Conservation (phyloP, 1,284 basidiomycete species). For the Flammula alnicola region DNA sequence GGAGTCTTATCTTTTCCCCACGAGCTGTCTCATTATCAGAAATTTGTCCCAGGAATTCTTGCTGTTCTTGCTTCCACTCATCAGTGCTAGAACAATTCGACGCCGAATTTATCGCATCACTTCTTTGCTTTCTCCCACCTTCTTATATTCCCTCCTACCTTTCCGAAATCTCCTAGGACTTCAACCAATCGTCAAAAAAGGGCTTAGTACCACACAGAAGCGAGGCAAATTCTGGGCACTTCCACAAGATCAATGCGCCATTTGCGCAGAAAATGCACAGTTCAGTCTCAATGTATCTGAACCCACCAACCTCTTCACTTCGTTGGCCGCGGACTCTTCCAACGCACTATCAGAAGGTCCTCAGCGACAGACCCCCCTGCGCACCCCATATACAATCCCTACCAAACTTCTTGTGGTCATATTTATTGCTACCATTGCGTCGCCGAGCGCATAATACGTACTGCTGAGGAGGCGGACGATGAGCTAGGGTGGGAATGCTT, state of each 20-base stretch:
- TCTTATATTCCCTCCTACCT: conserved; percentile 29
- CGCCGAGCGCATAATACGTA: conserved; percentile 77
- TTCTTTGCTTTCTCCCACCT: conserved; percentile 41
- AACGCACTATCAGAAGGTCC: conserved; percentile 20
- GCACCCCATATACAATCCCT: conserved; percentile 73
- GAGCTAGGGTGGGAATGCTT: conserved; percentile 79
- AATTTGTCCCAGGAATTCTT: conserved; percentile 83
- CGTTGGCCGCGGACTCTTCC: conserved; percentile 33
- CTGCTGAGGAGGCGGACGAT: conserved; percentile 64
- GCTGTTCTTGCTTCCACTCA: conserved; percentile 88
- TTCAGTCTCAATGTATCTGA: conserved; percentile 62
- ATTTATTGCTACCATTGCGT: conserved; percentile 90
- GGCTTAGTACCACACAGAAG: conserved; percentile 28
- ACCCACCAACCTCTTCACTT: conserved; percentile 52
- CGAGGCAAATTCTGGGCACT: conserved; percentile 69
- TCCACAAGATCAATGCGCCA: conserved; percentile 73
- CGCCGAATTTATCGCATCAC: conserved; percentile 55
- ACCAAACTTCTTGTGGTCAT: conserved; percentile 79
- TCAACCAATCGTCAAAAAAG: conserved; percentile 12
- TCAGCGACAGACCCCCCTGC: conserved; percentile 49
- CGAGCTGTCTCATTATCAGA: conserved; percentile 3
- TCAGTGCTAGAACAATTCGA: conserved; percentile 70
- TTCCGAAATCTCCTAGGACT: conserved; percentile 14
- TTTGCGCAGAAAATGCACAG: conserved; percentile 76
- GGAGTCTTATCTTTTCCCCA: conserved; percentile 31